Evolutionary conservation across 192 early-diverging fungal species (phyloP).

Genomic region (Mortierella antarctica): DNA sequence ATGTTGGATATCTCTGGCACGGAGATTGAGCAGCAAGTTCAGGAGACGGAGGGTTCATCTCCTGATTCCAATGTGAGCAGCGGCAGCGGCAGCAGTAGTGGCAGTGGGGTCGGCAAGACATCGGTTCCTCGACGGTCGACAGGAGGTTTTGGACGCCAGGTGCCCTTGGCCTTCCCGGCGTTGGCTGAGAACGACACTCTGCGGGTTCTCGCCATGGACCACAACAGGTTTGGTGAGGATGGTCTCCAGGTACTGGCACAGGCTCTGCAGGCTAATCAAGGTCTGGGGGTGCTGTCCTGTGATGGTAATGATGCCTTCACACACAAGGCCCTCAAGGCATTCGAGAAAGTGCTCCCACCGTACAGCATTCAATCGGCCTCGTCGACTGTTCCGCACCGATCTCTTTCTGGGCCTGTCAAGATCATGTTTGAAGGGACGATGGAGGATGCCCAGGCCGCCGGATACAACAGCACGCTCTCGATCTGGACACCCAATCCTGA

Average conservation of each 20-base stretch:
- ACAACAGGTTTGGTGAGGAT: slow-evolving; percentile 45
- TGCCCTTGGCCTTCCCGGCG: slow-evolving; percentile 29
- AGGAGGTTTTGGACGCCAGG: slow-evolving; percentile 33
- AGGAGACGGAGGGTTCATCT: not conserved
- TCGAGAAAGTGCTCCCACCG: slow-evolving; percentile 28
- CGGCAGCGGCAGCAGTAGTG: not conserved
- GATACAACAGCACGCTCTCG: slow-evolving; percentile 42
- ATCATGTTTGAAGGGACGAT: slow-evolving; percentile 30
- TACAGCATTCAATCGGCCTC: not conserved
- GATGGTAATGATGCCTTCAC: slow-evolving; percentile 50
- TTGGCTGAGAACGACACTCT: slow-evolving; percentile 26
- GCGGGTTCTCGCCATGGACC: slow-evolving; percentile 32
- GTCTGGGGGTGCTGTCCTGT: slow-evolving; percentile 22
- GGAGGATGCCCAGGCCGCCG: slow-evolving; percentile 35
- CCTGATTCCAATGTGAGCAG: not conserved
- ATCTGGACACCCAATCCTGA: slow-evolving; percentile 18
- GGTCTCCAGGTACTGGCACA: slow-evolving; percentile 27
- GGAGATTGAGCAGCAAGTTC: slow-evolving; percentile 8
- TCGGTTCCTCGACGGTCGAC: slow-evolving; percentile 9
- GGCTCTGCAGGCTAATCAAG: slow-evolving; percentile 23
- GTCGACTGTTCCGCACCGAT: not conserved
- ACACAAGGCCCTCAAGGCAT: slow-evolving; percentile 26
- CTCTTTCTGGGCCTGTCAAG: not conserved
- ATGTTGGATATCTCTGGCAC: slow-evolving; percentile 46
- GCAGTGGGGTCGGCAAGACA: not conserved